These are phyloP conservation scores for Brassica carinata DNA, from an alignment of 345 rosid species.

Conservation along the genomic window DNA sequence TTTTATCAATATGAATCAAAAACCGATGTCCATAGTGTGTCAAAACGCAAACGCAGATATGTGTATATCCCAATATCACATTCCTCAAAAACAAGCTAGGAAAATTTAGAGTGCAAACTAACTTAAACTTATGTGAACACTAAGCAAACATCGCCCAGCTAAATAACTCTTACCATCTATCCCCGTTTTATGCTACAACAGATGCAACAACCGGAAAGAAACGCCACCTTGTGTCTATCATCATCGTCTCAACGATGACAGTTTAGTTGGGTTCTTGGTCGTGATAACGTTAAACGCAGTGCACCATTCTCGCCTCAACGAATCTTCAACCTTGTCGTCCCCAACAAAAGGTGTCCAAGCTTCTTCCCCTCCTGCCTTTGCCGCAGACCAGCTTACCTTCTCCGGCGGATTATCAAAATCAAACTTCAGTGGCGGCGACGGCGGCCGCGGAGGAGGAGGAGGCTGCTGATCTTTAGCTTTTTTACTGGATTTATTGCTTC, in stretches of 20 bases:
- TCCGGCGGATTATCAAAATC: conserved; percentile 59
- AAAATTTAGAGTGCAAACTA: neutral
- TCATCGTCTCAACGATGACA: neutral
- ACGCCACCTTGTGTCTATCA: neutral
- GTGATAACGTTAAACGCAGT: conserved; percentile 46
- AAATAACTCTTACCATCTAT: neutral
- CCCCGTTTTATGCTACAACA: neutral
- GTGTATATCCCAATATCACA: conserved; percentile 1
- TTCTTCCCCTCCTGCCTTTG: conserved; percentile 31
- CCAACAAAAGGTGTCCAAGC: conserved; percentile 56
- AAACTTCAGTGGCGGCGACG: conserved; percentile 40
- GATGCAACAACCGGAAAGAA: neutral
- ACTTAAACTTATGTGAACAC: neutral
- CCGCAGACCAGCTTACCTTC: conserved; percentile 56
- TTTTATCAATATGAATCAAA: neutral
- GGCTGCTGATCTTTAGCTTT: conserved; percentile 2
- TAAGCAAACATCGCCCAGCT: conserved; percentile 2
- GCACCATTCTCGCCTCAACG: conserved; percentile 51
- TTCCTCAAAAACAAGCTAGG: neutral
- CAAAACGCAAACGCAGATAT: neutral
- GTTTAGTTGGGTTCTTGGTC: conserved; percentile 24
- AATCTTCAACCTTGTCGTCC: conserved; percentile 48
- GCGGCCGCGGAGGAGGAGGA: neutral
- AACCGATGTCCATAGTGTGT: neutral
- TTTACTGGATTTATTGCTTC: conserved; percentile 30